Evolutionary conservation across 164 flowering plant species (phyloP).

Genomic region (Protea cynaroides): DNA sequence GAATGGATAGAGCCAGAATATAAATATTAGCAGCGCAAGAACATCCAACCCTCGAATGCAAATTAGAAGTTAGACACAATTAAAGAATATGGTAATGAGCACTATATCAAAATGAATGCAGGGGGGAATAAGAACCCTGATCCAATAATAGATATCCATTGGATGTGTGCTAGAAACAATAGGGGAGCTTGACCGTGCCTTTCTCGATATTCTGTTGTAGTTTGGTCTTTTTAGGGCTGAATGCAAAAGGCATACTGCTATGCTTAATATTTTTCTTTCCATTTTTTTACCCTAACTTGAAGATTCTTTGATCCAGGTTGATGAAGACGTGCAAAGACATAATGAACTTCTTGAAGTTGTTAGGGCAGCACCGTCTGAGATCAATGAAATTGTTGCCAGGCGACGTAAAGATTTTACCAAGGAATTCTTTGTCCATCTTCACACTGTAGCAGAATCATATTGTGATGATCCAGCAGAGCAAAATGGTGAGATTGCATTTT

Average conservation of each 20-base stretch:
- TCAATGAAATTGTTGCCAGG: slow-evolving; percentile 56
- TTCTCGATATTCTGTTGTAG: too few relatives aligned
- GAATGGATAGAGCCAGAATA: too few relatives aligned
- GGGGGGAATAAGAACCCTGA: too few relatives aligned
- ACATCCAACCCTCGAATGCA: too few relatives aligned
- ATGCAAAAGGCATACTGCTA: not conserved
- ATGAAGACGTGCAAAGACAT: slow-evolving; percentile 86
- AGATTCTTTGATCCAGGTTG: slow-evolving; percentile 42
- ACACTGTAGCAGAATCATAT: slow-evolving; percentile 71
- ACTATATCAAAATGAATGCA: too few relatives aligned
- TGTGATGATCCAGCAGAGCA: slow-evolving; percentile 61
- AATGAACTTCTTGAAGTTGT: slow-evolving; percentile 69
- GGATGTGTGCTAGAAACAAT: too few relatives aligned
- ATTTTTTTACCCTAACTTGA: not conserved
- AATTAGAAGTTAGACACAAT: too few relatives aligned
- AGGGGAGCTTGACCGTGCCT: too few relatives aligned
- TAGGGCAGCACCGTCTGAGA: slow-evolving; percentile 39
- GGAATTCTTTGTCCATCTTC: slow-evolving; percentile 85
- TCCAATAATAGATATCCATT: too few relatives aligned
- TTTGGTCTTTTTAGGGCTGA: not conserved
- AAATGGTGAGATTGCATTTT: slow-evolving; percentile 46
- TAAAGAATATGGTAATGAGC: too few relatives aligned
- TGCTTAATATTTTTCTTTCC: not conserved
- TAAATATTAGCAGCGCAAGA: too few relatives aligned
- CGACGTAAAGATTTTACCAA: slow-evolving; percentile 90